Evolutionary conservation across 441 rosid species (phyloP), one percentile per base, ranked within the genome.

Genomic region (Gossypium schwendimanii): DNA sequence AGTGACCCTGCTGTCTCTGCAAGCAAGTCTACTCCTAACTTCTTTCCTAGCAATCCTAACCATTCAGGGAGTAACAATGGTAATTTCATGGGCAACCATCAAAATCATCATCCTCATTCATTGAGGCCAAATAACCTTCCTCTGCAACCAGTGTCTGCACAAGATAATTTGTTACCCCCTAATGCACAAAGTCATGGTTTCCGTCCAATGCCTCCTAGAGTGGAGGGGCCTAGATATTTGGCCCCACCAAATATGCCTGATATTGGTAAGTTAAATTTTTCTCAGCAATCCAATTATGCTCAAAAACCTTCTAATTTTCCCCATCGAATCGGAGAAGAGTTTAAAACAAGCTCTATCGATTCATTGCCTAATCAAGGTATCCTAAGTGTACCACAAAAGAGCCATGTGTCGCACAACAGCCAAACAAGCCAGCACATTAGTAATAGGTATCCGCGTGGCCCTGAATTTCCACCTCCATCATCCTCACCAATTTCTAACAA

Each of bases 191-290:
- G 70, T 77, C 77, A 75, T 70, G 88, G 81, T 72, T 81, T 81
- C 77, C 81, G 73, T 59, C 85, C 85, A 31, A 52, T 79, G 83
- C 82, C 77, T 71, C 80, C 81, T 45, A 79, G 81, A 58, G 81
- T 79, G 53, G 83, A 84, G 10, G 82, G 78, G 26, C 80, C 74
- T 73, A 78, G 86, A 74, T 83, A 57, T 69, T 52, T 84, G 44
- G 36, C 73, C 10, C 82, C 86, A 39, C 58, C 24, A 66, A 74
- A 81, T 82, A 26, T 77, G 69, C 90, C 87, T 73, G 85, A 84
- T 84, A 78, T 84, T 72, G 84, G 90, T 75, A 88, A 80, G 74
- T 70, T 81, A 77, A 82, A 69, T 73, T 28, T 78, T 72, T 81
- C 85, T 77, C 88, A 84, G 24, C 57, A 54, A 18, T 77, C 81